Conservation (phyloP, 495 filamentous ascomycete species). For the Neurospora africana region DNA sequence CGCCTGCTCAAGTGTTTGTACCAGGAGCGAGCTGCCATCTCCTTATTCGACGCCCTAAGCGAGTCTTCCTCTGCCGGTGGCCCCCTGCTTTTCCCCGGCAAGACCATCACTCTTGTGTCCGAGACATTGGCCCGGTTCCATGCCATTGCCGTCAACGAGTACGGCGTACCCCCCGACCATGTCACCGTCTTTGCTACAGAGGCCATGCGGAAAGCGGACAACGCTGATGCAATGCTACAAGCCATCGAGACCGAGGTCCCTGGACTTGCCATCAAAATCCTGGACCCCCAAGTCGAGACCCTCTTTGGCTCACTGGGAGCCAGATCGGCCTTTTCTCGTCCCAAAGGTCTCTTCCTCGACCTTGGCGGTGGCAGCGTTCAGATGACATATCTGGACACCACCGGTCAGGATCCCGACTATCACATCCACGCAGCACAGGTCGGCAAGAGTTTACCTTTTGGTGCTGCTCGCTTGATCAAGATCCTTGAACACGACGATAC, state of each 20-base stretch:
- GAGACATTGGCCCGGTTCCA: slow-evolving; percentile 59
- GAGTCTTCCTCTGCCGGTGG: slow-evolving; percentile 17
- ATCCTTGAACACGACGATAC: slow-evolving; percentile 38
- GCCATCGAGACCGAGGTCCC: slow-evolving; percentile 47
- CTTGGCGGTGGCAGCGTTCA: slow-evolving; percentile 87
- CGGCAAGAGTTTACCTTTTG: slow-evolving; percentile 62
- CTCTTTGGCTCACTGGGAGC: slow-evolving; percentile 74
- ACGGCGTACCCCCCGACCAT: slow-evolving; percentile 50
- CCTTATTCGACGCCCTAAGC: slow-evolving; percentile 79
- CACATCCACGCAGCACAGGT: slow-evolving; percentile 36
- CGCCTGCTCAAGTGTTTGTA: slow-evolving; percentile 70
- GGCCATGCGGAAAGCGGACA: slow-evolving; percentile 72
- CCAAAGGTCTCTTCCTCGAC: slow-evolving; percentile 67
- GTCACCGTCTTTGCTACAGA: slow-evolving; percentile 78
- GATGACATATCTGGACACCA: slow-evolving; percentile 68
- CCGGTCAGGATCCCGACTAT: slow-evolving; percentile 38
- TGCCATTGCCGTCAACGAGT: slow-evolving; percentile 52
- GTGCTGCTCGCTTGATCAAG: slow-evolving; percentile 69
- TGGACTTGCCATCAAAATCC: slow-evolving; percentile 56
- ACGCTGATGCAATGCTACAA: slow-evolving; percentile 55
- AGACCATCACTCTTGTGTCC: slow-evolving; percentile 54
- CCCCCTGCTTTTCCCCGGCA: slow-evolving; percentile 47
- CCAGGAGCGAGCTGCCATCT: slow-evolving; percentile 67
- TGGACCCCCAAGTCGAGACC: slow-evolving; percentile 74
- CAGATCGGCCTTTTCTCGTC: slow-evolving; percentile 56